Base-by-base conservation (phyloP, 306 rosid species). In the Pyrus communis region DNA sequence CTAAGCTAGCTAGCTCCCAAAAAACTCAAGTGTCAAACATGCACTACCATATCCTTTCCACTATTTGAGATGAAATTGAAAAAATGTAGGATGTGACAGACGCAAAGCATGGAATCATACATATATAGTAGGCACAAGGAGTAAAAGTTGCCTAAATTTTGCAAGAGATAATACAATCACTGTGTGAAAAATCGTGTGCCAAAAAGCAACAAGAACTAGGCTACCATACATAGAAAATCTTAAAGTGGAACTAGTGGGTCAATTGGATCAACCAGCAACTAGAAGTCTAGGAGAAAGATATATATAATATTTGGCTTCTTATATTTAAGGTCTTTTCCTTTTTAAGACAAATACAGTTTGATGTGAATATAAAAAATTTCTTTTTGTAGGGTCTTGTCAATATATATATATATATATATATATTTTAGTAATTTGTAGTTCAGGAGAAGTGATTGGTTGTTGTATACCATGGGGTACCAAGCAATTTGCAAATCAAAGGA, bases 81-180 rank as follows among this genome's bases (percentile, higher is more conserved):
- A 23, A 42, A 43, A 76, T 22, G 67, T 38, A 57, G 45, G 80
- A 76, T 38, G 43, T 77, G 80, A 67, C 80, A 54, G 74, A 38
- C 40, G 58, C 80, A 40, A 35, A 67, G 7, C 59, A 3, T 17
- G 4, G 3, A 69, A 69, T 45, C 27, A 45, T 43, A 3, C 28
- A 45, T 13, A n/a, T 4, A 31, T 33, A 1, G 9, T n/a, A n/a
- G 62, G 23, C 13, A n/a, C 11, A 11, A n/a, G 62, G 11, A 57
- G 27, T n/a, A 57, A 28, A 10, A 28, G 40, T 28, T 61, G 77
- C 33, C 7, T 21, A 46, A 46, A 28, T n/a, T 42, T 42, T 43
- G 46, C 46, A 62, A 3, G 28, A n/a, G 45, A 45, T 17, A 75
- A 74, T 74, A 21, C 28, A 45, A 59, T 59, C 13, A 27, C 15